Percentiles rank a stretch among this genome's conserved stretches.
phyloP scores from a whole-genome alignment of 139 green algal species.

The Chlamydomonas asymmetrica region DNA sequence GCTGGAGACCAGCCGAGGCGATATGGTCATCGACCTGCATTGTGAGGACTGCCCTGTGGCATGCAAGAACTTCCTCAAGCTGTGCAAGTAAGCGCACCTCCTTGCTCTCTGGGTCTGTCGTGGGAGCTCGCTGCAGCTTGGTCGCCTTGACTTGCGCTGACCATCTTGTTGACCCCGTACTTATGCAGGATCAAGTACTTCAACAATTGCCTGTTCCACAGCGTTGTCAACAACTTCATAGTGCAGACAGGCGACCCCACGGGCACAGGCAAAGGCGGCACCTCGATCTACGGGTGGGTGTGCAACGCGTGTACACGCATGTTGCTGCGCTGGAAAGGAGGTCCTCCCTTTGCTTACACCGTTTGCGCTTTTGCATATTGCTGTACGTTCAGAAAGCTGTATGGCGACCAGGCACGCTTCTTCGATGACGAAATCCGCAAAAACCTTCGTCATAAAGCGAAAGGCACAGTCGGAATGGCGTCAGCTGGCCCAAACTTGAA shows the following conservation, averaged over 20 bases:
- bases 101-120: background rate
- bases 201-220: slow-evolving; percentile 92
- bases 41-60: slow-evolving; percentile 81
- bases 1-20: slow-evolving; percentile 92
- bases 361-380: too few species aligned
- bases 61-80: slow-evolving; percentile 93
- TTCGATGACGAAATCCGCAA: slow-evolving; percentile 94
- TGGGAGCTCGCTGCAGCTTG: background rate
- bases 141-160: background rate
- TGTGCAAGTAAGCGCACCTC: slow-evolving; percentile 75
- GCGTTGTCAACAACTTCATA: slow-evolving; percentile 88
- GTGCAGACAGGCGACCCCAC: slow-evolving; percentile 88
- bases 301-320: too few species aligned
- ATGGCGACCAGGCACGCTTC: slow-evolving; percentile 84
- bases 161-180: background rate
- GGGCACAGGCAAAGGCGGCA: slow-evolving; percentile 85
- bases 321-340: too few species aligned
- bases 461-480: slow-evolving; percentile 91
- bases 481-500: slow-evolving; percentile 71
- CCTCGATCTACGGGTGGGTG: slow-evolving; percentile 81
- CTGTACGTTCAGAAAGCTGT: slow-evolving; percentile 73
- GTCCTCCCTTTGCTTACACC: too few species aligned
- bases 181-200: slow-evolving; percentile 87
- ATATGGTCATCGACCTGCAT: slow-evolving; percentile 93
- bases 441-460: slow-evolving; percentile 79